phyloP scores from a whole-genome alignment of 371 early-diverging fungal genomes.

The Apophysomyces sp. region DNA sequence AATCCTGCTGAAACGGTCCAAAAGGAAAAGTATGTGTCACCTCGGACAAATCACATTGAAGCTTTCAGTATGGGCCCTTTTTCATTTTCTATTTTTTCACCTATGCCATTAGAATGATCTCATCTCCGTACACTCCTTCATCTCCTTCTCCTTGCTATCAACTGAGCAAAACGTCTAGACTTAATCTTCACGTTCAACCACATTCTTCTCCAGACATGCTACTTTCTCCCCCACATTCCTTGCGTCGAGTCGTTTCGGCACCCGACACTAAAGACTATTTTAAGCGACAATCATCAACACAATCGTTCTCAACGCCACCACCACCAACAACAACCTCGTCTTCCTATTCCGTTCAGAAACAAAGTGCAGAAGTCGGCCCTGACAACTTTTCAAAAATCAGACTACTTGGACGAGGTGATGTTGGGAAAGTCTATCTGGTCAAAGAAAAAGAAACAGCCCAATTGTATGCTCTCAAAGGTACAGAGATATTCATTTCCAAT shows the following conservation, averaged over 20 bases:
- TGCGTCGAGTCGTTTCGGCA: neutral
- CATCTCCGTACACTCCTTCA: constrained; percentile 2
- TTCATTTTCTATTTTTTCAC: neutral
- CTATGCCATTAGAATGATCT: neutral
- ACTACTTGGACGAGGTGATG: constrained; percentile 90
- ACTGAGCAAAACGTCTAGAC: neutral
- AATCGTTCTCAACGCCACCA: neutral
- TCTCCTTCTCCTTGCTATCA: neutral
- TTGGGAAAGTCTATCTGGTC: constrained; percentile 87
- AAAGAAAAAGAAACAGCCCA: constrained; percentile 72
- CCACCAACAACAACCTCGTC: constrained; percentile 1
- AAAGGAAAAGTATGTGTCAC: neutral
- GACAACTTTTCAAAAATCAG: constrained; percentile 72
- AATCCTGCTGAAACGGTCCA: neutral
- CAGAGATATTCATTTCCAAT: neutral
- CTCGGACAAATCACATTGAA: neutral
- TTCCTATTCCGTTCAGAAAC: constrained; percentile 5
- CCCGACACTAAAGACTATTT: neutral
- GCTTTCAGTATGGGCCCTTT: neutral
- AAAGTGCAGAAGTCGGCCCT: constrained; percentile 57
- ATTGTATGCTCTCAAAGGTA: constrained; percentile 86
- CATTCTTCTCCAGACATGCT: neutral
- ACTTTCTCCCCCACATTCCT: neutral
- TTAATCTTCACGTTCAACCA: neutral
- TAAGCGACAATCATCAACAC: neutral